Evolutionary conservation across 202 grass and related monocot genomes (phyloP).

Genomic region (Digitaria exilis): DNA sequence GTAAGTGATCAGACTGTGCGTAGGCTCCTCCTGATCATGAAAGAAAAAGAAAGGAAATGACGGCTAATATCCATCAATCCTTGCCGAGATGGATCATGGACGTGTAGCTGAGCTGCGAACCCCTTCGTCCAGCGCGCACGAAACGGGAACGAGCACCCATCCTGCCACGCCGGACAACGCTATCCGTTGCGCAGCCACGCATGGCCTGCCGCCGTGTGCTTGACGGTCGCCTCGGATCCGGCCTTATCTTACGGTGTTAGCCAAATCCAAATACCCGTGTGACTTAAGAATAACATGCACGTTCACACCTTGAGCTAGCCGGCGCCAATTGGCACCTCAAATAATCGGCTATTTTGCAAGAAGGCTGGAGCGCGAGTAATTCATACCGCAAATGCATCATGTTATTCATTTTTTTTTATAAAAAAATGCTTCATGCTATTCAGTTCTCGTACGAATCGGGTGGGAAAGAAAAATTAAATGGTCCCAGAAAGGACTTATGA

Average conservation of each 20-base stretch:
- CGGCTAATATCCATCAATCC: neutral
- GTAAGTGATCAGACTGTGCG: neutral
- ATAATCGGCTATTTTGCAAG: neutral
- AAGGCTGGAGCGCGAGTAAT: too few species aligned
- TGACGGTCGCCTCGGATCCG: neutral
- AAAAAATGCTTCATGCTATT: too few species aligned
- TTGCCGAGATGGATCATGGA: neutral
- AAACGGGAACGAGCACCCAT: neutral
- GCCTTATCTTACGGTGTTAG: neutral
- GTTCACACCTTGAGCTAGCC: constrained; percentile 19
- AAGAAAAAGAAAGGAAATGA: too few species aligned
- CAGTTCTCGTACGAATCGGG: too few species aligned
- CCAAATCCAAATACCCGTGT: neutral
- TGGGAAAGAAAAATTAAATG: too few species aligned
- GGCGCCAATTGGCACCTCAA: neutral
- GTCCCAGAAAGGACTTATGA: too few species aligned
- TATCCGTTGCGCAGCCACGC: constrained; percentile 22
- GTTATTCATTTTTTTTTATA: too few species aligned
- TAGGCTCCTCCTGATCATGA: neutral
- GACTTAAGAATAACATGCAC: neutral
- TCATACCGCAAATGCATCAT: too few species aligned
- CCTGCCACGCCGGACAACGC: constrained; percentile 32
- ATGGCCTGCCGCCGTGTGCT: neutral
- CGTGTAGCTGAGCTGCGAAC: constrained; percentile 38
- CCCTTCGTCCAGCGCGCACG: neutral